Base-by-base conservation (phyloP, 2,329 filamentous ascomycete genomes). In the Ceratocystis ficicola region DNA sequence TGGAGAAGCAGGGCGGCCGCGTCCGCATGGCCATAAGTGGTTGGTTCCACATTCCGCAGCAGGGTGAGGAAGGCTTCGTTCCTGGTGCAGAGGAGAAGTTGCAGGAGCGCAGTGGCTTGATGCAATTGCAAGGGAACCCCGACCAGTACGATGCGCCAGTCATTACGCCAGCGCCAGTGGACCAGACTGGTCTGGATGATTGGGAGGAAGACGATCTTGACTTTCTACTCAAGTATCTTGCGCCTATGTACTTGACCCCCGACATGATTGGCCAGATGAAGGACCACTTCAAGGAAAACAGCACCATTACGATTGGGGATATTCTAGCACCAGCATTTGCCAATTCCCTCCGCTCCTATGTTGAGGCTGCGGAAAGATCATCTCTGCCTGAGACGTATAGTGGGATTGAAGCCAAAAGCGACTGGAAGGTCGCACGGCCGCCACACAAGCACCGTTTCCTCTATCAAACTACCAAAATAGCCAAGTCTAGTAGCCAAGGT, bases 41-140 rank as follows among this genome's bases (percentile, higher is more conserved):
- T 64, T 99, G 94, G 94, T 99, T 95, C 75, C 94, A 99, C 76
- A 97, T 99, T 69, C 94, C 94, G 0, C 94, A 99, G 76, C 77
- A 89, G 70, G 93, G 93, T 66, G 94, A 99, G 75, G 90, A 95
- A 30, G 94, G 94, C 55, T 99, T 88, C 71, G 85, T 95, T 70
- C 80, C 88, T 73, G 94, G 93, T 3, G 81, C 94, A 65, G 93
- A 97, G 75, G 90, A 95, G 77, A 88, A 87, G 73, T 84, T 95
- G 69, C 90, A 89, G 12, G 87, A 90, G 74, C 90, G 90, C 75
- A 97, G 92, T 75, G 92, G 91, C 71, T 81, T 97, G 69, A 90
- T 91, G 76, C 93, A 97, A 77, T 80, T 99, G 32, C 90, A 96
- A 76, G 90, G 92, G 70, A 90, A 95, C 71, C 89, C 89, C 2